Base-by-base conservation (phyloP, 441 rosid species). In the Pelargonium fulgidum region DNA sequence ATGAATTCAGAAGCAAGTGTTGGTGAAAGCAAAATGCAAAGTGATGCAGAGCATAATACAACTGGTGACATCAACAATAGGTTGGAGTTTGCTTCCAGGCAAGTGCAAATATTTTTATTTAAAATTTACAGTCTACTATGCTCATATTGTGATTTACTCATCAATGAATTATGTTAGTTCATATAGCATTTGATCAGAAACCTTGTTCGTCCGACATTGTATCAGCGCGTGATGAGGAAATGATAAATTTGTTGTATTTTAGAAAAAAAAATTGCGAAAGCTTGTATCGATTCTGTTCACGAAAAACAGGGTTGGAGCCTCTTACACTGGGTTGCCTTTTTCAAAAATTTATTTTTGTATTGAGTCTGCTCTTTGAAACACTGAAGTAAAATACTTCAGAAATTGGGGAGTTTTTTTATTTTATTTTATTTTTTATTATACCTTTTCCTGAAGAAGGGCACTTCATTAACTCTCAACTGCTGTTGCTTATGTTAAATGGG, bases 21-120 rank as follows among this genome's bases (percentile, higher is more conserved):
- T 26, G 63, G 56, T 54, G 70, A 67, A 71, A 71, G 42, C 39
- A 75, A 65, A 44, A 64, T 20, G 19, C 70, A 72, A 74, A 52
- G 39, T 67, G 71, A 20, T 62, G 17, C 56, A 12, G 56, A 17
- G 6, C 19, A 50, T 12, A 12, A n/a, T 50, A 50, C 58, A 50
- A 13, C 58, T 12, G 16, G 58, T 14, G 58, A 50, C 16, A 50
- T 74, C 20, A 59, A 22, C 17, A 52, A 54, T 70, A 47, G 66
- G 36, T 29, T 81, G 75, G 73, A 44, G 71, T 75, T 82, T 77
- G 73, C 77, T 71, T 73, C 84, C 67, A 85, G 82, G 89, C 82
- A 72, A 66, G 69, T 66, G 41, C 68, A 41, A 71, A n/a, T 19
- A 45, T 63, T 67, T 56, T 63, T 59, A 7, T 64, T 26, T 19